phyloP scores from a whole-genome alignment of 2,329 filamentous ascomycete genomes.

The Aureobasidium lini region DNA sequence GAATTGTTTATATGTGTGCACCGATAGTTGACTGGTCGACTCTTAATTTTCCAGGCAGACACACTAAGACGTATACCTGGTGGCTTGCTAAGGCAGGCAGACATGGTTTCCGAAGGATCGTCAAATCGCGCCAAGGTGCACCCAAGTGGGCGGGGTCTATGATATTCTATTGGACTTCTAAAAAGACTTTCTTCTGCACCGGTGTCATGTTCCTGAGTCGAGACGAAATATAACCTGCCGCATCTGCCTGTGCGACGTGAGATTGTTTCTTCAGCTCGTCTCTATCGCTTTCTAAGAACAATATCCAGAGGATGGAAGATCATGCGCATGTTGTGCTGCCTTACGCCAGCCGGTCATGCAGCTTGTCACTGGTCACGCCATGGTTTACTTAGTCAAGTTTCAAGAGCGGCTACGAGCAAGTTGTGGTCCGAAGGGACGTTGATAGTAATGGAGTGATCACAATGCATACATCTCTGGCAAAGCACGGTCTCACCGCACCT shows the following conservation, averaged over 20 bases:
- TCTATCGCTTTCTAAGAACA: not conserved
- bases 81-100: slow-evolving; percentile 11
- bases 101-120: slow-evolving; percentile 8
- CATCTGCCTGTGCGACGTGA: slow-evolving; percentile 5
- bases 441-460: slow-evolving; percentile 1
- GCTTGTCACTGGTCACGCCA: slow-evolving; percentile 12
- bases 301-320: not conserved
- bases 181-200: not conserved
- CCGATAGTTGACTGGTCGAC: slow-evolving; percentile 7
- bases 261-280: not conserved
- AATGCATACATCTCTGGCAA: slow-evolving; percentile 1
- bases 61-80: slow-evolving; percentile 5
- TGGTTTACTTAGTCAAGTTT: slow-evolving; percentile 5
- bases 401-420: slow-evolving; percentile 3
- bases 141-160: not conserved
- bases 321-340: slow-evolving; percentile 10
- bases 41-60: slow-evolving; percentile 11
- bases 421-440: slow-evolving; percentile 1
- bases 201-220: not conserved
- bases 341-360: slow-evolving; percentile 10
- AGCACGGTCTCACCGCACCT: slow-evolving; percentile 12
- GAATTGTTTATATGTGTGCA: slow-evolving; percentile 4
- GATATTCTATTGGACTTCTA: not conserved
- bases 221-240: not conserved
- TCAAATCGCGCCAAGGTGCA: not conserved